Conservation (phyloP, 805 yeast genomes). For the Metschnikowia koreensis region DNA sequence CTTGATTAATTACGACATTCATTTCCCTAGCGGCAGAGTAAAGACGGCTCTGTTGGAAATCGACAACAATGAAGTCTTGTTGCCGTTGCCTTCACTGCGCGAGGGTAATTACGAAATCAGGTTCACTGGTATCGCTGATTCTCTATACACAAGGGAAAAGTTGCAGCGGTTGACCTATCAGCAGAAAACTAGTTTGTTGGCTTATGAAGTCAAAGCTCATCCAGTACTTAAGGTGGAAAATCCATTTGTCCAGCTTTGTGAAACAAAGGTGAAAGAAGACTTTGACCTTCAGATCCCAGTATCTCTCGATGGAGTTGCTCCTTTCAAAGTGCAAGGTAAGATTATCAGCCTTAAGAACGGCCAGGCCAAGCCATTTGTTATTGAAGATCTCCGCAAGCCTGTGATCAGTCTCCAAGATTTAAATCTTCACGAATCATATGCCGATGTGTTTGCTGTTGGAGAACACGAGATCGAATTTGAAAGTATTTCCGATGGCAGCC, state of each 20-base stretch:
- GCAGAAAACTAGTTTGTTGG: constrained; percentile 18
- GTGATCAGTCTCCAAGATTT: constrained; percentile 13
- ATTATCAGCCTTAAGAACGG: constrained; percentile 62
- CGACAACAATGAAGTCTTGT: constrained; percentile 25
- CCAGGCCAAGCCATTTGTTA: constrained; percentile 43
- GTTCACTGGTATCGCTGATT: constrained; percentile 64
- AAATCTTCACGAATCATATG: constrained; percentile 28
- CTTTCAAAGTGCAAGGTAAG: constrained; percentile 57
- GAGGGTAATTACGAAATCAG: constrained; percentile 63
- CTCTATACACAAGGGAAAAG: constrained; percentile 49
- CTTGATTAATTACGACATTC: constrained; percentile 61
- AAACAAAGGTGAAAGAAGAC: constrained; percentile 26
- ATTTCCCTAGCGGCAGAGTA: constrained; percentile 52
- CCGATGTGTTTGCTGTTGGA: constrained; percentile 58
- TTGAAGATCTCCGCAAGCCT: constrained; percentile 42
- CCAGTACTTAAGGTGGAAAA: constrained; percentile 58
- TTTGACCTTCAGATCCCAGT: constrained; percentile 48
- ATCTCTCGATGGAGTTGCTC: constrained; percentile 55
- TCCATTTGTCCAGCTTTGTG: constrained; percentile 48
- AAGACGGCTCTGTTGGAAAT: constrained; percentile 35
- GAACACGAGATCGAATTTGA: constrained; percentile 59
- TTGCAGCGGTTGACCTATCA: constrained; percentile 3
- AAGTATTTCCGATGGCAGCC: constrained; percentile 63
- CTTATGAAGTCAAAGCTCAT: constrained; percentile 51
- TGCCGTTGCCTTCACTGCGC: constrained; percentile 40